Evolutionary conservation across 495 filamentous ascomycete species (phyloP), one percentile per base, ranked within the genome.

Genomic region (Platismatia glauca): DNA sequence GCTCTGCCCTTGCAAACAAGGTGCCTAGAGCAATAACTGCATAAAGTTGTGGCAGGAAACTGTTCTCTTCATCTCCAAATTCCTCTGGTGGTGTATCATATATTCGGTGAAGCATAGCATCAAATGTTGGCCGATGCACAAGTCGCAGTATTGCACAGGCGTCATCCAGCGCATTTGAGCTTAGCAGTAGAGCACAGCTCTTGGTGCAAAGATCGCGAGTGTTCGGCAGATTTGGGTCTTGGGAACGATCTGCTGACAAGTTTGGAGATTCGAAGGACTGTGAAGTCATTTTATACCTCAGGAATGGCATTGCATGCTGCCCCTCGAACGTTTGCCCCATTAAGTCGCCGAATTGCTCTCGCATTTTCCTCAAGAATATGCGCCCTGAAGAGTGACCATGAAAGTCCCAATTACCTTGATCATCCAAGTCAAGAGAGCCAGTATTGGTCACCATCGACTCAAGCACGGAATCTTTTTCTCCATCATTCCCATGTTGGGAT

Each of bases 401-500:
- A 68, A 95, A 98, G 70, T 97, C 94, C 86, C 89, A 95, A 66
- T 95, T 82, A 24, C 93, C 93, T 66, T 85, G 82, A 66, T 98
- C 94, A 71, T 95, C 92, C 22, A 96, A 79, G 69, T 97, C 95
- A 16, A 98, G 78, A 70, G 86, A 89, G 41, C 92, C 94, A 7
- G 89, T 89, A 55, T 89, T 86, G 69, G 89, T 86, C 60, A 98
- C 90, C 95, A 98, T 98, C 8, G 93, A 95, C 71, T 95, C 87
- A 35, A 98, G 78, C 55, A 95, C 77, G 6, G 88, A 83, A 69
- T 96, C 92, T 50, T 86, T 83, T n/a, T 77, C 79, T 76, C 79
- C 24, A 46, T 68, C 48, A 61, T 38, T 41, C 61, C 57, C 24
- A 57, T 29, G 39, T 56, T 59, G 55, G 58, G 39, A 20, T 13